Evolutionary conservation across 2,329 filamentous ascomycete species (phyloP).

Genomic region (Penicillium sp.): DNA sequence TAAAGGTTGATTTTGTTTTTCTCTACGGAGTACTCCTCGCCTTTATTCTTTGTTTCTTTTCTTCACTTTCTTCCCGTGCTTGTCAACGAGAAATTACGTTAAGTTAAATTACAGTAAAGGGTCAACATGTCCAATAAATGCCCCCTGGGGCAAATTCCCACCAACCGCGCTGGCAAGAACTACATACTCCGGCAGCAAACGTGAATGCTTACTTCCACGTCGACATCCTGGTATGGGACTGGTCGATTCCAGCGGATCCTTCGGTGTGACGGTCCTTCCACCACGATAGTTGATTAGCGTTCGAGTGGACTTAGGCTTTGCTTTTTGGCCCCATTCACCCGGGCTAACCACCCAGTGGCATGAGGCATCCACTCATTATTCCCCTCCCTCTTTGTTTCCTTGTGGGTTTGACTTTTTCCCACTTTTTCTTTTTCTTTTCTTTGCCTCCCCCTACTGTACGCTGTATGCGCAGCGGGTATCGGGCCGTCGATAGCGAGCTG

Average conservation of each 20-base stretch:
- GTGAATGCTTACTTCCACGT: neutral
- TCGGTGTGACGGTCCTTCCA: slow-evolving; percentile 1
- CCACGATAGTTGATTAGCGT: neutral
- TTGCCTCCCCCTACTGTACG: slow-evolving; percentile 24
- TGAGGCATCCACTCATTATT: neutral
- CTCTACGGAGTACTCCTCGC: neutral
- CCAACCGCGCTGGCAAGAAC: neutral
- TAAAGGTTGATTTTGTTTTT: neutral
- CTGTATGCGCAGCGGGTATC: slow-evolving; percentile 30
- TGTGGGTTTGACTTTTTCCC: neutral
- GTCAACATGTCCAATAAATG: too few relatives aligned
- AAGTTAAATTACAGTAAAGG: too few relatives aligned
- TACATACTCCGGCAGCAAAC: neutral
- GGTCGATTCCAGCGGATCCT: slow-evolving; percentile 1
- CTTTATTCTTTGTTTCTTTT: neutral
- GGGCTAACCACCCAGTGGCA: neutral
- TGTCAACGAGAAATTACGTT: neutral
- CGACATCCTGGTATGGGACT: neutral
- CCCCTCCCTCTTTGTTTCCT: neutral
- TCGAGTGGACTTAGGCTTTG: neutral
- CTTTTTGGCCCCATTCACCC: neutral
- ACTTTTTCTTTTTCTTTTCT: slow-evolving; percentile 4
- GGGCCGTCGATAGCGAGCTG: slow-evolving; percentile 32
- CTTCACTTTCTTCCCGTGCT: neutral
- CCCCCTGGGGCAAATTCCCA: neutral